phyloP scores from a whole-genome alignment of 2,329 filamentous ascomycete genomes.

The Xylaria polymorpha region DNA sequence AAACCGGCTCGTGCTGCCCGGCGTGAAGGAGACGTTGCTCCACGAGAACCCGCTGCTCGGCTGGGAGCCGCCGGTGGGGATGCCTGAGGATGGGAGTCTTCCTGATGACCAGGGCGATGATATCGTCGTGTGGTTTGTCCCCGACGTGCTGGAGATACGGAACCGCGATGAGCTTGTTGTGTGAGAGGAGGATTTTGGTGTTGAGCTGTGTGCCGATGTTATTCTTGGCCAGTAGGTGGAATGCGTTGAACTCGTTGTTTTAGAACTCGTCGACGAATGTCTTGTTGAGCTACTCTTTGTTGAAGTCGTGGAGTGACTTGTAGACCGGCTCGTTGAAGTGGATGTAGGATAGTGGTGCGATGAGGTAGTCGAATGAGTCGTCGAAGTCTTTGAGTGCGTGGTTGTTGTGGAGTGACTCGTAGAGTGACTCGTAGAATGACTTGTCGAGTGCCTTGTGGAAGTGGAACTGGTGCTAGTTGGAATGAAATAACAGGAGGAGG shows the following conservation, averaged over 20 bases:
- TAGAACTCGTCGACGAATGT: constrained; percentile 3
- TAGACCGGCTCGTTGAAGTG: constrained; percentile 11
- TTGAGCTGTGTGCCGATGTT: constrained; percentile 9
- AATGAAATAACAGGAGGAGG: constrained; percentile 25
- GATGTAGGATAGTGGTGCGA: background rate
- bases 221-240: constrained; percentile 8
- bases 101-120: constrained; percentile 21
- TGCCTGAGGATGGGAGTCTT: background rate
- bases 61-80: constrained; percentile 17
- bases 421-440: constrained; percentile 3
- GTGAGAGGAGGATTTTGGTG: constrained; percentile 10
- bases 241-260: constrained; percentile 2
- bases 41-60: constrained; percentile 30
- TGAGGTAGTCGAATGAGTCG: constrained; percentile 8
- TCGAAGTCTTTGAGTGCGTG: constrained; percentile 1
- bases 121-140: constrained; percentile 7
- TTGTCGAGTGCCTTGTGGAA: constrained; percentile 15
- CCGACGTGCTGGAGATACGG: constrained; percentile 7
- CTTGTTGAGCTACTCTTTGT: background rate
- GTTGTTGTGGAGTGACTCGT: constrained; percentile 1
- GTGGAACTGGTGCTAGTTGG: constrained; percentile 21
- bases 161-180: constrained; percentile 9
- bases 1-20: constrained; percentile 20
- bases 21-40: constrained; percentile 37
- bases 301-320: constrained; percentile 17